phyloP scores from a whole-genome alignment of 2,329 filamentous ascomycete genomes.

The Delphinella strobiligena region DNA sequence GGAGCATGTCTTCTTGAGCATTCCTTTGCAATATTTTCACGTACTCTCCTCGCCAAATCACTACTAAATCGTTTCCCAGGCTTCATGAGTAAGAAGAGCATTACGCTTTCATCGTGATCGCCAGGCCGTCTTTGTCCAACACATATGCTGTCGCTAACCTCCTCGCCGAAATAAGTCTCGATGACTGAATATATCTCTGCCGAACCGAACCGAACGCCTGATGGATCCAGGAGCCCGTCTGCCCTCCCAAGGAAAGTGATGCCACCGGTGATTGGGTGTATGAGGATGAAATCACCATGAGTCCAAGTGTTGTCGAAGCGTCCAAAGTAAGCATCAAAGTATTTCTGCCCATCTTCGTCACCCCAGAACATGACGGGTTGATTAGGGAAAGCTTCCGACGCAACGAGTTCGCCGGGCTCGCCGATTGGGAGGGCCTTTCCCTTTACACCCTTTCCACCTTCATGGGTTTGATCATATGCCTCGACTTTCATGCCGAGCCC shows the following conservation, averaged over 20 bases:
- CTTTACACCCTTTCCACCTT: constrained; percentile 29
- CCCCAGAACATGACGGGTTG: constrained; percentile 47
- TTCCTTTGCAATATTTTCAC: constrained; percentile 52
- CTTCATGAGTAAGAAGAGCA: constrained; percentile 49
- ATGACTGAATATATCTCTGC: constrained; percentile 70
- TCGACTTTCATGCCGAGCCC: constrained; percentile 42
- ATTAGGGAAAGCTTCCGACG: constrained; percentile 69
- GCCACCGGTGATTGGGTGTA: constrained; percentile 55
- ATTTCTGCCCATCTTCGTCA: constrained; percentile 28
- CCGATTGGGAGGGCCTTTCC: constrained; percentile 47
- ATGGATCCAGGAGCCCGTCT: constrained; percentile 71
- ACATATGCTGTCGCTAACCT: constrained; percentile 61
- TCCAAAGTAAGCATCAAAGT: constrained; percentile 34
- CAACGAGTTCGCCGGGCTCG: constrained; percentile 63
- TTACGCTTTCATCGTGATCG: constrained; percentile 46
- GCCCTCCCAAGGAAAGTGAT: constrained; percentile 56
- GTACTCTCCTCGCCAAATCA: constrained; percentile 46
- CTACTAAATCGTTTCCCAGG: constrained; percentile 45
- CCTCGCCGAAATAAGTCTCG: constrained; percentile 50
- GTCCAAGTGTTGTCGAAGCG: constrained; percentile 56
- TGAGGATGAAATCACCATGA: constrained; percentile 66
- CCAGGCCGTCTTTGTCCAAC: constrained; percentile 60
- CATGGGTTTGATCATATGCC: constrained; percentile 46
- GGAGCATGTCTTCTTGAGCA: constrained; percentile 66
- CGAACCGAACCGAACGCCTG: constrained; percentile 66